Base-by-base conservation (phyloP, 257 asterid genomes). In the Mitragyna speciosa region DNA sequence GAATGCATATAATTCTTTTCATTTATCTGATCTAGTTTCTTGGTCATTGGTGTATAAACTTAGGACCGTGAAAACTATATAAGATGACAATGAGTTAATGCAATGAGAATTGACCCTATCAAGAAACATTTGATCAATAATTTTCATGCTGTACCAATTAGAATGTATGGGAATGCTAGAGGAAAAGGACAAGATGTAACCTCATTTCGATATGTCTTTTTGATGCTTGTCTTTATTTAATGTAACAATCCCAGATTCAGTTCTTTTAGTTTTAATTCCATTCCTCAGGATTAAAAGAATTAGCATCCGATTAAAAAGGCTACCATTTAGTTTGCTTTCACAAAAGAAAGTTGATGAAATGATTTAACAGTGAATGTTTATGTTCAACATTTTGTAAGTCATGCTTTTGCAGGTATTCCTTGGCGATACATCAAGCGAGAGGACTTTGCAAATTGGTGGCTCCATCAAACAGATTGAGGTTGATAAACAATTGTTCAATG, bases 381-480 rank as follows among this genome's bases (percentile, higher is more conserved):
- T 19, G 4, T 31, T 73, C n/a, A 61, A 73, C 33, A 26, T n/a
- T 52, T 67, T 64, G 81, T 89, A 95, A 98, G 99, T 95, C 72
- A 95, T 95, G 85, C 99, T 98, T 45, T 82, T 95, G 82, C 99
- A 89, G 84, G 85, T 93, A 85, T 98, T 98, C 70, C 99, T 97
- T 12, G 99, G 99, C 71, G 99, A 95, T 85, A 82, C 86, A 68
- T 95, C 99, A 43, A 81, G 59, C 64, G 99, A 95, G 84, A 88
- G 99, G 84, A 95, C 98, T 0, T 89, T 93, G 20, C 99, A 95
- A 80, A 95, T 95, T 82, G 98, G 93, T 67, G 98, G 99, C 54
- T 85, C 93, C 48, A 88, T 87, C 77, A 98, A 95, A 68, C 96
- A 93, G 87, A 91, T 95, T 83, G 99, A 95, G 83, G 87, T 87